These are phyloP conservation scores for Chaetomium strumarium DNA, from an alignment of 2,329 filamentous ascomycete species.

Conservation along the genomic window DNA sequence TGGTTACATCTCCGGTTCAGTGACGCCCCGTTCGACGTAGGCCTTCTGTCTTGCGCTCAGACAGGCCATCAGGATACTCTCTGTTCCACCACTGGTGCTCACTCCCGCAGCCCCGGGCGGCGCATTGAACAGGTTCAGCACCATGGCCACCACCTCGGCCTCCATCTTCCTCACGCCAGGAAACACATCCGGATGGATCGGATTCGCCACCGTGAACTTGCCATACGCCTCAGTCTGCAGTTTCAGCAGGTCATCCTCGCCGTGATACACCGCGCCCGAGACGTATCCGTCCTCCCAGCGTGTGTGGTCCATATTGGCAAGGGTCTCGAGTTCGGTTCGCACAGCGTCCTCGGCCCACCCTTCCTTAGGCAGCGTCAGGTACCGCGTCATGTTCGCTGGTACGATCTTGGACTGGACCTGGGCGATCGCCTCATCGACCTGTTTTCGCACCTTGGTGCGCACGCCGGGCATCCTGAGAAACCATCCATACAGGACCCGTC, in stretches of 20 bases:
- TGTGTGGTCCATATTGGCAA: slow-evolving; percentile 86
- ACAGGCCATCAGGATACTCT: slow-evolving; percentile 95
- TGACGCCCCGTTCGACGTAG: slow-evolving; percentile 76
- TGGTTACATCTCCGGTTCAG: slow-evolving; percentile 90
- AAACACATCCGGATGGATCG: slow-evolving; percentile 97
- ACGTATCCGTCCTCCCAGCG: slow-evolving; percentile 95
- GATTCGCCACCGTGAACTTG: slow-evolving; percentile 91
- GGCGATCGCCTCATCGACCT: slow-evolving; percentile 71
- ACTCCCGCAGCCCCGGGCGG: slow-evolving; percentile 81
- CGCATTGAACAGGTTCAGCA: slow-evolving; percentile 81
- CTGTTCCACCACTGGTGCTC: slow-evolving; percentile 87
- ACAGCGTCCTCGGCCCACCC: slow-evolving; percentile 78
- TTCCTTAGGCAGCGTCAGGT: slow-evolving; percentile 72
- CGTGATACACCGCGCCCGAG: slow-evolving; percentile 93
- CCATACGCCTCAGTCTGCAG: slow-evolving; percentile 91
- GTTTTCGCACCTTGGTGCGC: slow-evolving; percentile 74
- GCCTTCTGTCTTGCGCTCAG: slow-evolving; percentile 86
- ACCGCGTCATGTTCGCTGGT: slow-evolving; percentile 63
- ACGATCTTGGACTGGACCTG: slow-evolving; percentile 84
- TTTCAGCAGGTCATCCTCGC: slow-evolving; percentile 72
- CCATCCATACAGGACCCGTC: slow-evolving; percentile 71
- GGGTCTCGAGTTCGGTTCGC: slow-evolving; percentile 67
- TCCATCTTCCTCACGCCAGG: slow-evolving; percentile 99
- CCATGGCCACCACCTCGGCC: slow-evolving; percentile 95
- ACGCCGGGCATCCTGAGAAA: slow-evolving; percentile 86